These are phyloP conservation scores for Aureobasidium pullulans DNA, from an alignment of 2,329 filamentous ascomycete genomes.

Conservation along the genomic window DNA sequence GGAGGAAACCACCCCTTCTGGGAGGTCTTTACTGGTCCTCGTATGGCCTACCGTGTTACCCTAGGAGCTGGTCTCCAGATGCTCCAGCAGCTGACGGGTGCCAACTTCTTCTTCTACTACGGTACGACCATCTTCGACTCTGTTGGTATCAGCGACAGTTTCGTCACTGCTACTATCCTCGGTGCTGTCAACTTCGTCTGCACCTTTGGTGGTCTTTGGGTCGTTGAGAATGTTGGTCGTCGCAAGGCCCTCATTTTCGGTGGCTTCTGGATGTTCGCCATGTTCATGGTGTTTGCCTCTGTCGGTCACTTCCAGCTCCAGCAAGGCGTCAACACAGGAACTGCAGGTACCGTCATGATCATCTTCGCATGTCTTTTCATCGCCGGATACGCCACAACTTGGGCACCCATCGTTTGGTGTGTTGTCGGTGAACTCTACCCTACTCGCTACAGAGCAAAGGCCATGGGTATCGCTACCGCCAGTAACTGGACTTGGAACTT, in stretches of 20 bases:
- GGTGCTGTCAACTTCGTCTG: conserved; percentile 42
- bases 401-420: conserved; percentile 67
- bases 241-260: conserved; percentile 39
- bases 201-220: conserved; percentile 40
- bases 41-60: conserved; percentile 58
- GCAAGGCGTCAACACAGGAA: conserved; percentile 26
- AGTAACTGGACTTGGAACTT: conserved; percentile 51
- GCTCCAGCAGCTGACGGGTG: conserved; percentile 61
- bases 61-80: conserved; percentile 58
- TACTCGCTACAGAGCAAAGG: conserved; percentile 45
- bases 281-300: conserved; percentile 45
- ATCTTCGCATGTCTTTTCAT: conserved; percentile 64
- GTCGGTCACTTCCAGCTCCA: conserved; percentile 39
- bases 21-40: conserved; percentile 58
- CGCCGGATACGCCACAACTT: conserved; percentile 48
- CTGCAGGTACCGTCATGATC: conserved; percentile 54
- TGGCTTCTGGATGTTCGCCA: conserved; percentile 42
- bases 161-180: conserved; percentile 42
- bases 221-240: conserved; percentile 41
- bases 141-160: conserved; percentile 34
- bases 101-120: conserved; percentile 59
- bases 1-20: conserved; percentile 52
- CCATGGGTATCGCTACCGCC: conserved; percentile 53
- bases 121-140: conserved; percentile 37
- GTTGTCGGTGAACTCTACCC: conserved; percentile 60